These are phyloP conservation scores for Physocladia obscura DNA, from an alignment of 192 early-diverging fungal genomes.

Conservation along the genomic window DNA sequence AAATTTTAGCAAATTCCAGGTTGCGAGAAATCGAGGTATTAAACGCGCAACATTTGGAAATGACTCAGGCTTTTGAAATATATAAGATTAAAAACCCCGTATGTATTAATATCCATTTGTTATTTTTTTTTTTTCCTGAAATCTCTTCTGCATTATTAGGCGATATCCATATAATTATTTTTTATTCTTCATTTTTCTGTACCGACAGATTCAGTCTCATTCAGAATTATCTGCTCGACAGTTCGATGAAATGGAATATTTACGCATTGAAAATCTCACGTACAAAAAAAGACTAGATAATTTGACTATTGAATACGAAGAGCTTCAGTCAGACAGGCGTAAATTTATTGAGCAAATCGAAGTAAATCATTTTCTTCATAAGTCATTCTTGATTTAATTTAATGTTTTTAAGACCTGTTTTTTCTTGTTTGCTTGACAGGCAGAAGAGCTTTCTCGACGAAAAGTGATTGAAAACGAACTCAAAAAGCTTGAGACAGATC, in stretches of 20 bases:
- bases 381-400: too few relatives aligned
- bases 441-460: conserved; percentile 38
- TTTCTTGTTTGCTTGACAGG: conserved; percentile 25
- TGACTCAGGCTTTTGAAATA: conserved; percentile 35
- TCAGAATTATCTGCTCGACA: not conserved
- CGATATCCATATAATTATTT: too few relatives aligned
- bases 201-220: conserved; percentile 6
- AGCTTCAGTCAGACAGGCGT: conserved; percentile 33
- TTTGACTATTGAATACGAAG: conserved; percentile 32
- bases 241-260: not conserved
- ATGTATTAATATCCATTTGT: not conserved
- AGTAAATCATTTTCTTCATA: too few relatives aligned
- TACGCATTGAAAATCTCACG: not conserved
- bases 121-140: not conserved
- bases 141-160: not conserved
- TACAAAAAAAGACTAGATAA: conserved; percentile 38
- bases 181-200: too few relatives aligned
- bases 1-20: conserved; percentile 23
- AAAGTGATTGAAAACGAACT: conserved; percentile 47
- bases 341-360: conserved; percentile 45
- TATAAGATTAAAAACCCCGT: conserved; percentile 15
- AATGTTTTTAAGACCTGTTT: too few relatives aligned
- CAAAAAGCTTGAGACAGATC: conserved; percentile 42
- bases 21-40: conserved; percentile 41
- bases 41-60: conserved; percentile 18